Percentiles rank a stretch among this genome's conserved stretches.
Evolutionary conservation across 805 yeast species (phyloP).

Genomic region (Teunomyces atbi): DNA sequence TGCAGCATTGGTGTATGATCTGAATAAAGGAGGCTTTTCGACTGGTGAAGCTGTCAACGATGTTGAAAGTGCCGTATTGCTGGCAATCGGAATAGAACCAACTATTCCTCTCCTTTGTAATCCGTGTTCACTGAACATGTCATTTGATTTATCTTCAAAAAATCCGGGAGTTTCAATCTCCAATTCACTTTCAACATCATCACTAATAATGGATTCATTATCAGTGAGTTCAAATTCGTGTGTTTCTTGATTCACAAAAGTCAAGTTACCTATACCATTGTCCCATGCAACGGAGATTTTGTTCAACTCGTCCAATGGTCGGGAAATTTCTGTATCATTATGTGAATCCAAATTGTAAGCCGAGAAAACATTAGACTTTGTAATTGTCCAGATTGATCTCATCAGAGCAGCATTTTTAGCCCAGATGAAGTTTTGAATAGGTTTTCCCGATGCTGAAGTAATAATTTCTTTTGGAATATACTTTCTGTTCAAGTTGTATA

Average conservation of each 20-base stretch:
- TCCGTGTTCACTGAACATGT: slow-evolving; percentile 5
- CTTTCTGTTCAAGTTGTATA: slow-evolving; percentile 69
- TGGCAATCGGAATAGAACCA: slow-evolving; percentile 17
- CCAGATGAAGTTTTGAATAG: slow-evolving; percentile 45
- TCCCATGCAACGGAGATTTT: slow-evolving; percentile 60
- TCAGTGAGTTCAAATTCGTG: slow-evolving; percentile 34
- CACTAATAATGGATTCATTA: slow-evolving; percentile 11
- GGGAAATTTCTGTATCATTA: slow-evolving; percentile 21
- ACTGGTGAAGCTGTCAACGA: slow-evolving; percentile 15
- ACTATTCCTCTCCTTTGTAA: slow-evolving; percentile 5
- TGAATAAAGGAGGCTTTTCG: slow-evolving; percentile 19
- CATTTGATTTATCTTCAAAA: slow-evolving; percentile 4
- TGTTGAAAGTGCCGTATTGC: slow-evolving; percentile 8
- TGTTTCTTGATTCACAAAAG: slow-evolving; percentile 52
- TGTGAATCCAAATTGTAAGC: slow-evolving; percentile 30
- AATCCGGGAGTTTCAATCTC: background rate
- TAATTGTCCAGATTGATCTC: slow-evolving; percentile 38
- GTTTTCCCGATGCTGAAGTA: slow-evolving; percentile 47
- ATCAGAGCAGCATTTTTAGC: slow-evolving; percentile 21
- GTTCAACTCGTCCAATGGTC: slow-evolving; percentile 51
- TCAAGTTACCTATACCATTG: slow-evolving; percentile 44
- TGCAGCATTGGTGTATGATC: slow-evolving; percentile 17
- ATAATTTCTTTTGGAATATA: slow-evolving; percentile 70
- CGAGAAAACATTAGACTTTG: slow-evolving; percentile 38
- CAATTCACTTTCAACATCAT: slow-evolving; percentile 11